Evolutionary conservation across 768 basidiomycete genomes (phyloP), one percentile per base, ranked within the genome.

Genomic region (Boletus pseudopeckii): DNA sequence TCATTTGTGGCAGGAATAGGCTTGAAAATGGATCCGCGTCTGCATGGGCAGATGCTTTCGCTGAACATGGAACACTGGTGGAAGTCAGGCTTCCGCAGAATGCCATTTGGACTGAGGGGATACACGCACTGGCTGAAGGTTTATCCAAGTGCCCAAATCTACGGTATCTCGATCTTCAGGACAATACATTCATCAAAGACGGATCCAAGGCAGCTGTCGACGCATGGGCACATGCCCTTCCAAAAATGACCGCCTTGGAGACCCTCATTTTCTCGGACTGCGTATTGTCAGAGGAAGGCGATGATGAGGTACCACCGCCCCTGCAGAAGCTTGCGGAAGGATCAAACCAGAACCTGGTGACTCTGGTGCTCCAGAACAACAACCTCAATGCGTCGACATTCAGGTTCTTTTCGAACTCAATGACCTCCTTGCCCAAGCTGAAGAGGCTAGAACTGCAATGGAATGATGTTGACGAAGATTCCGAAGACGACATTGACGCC

Each of bases 21-120:
- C 77, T 98, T 36, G 93, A 98, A 75, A 85, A 94, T 61, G 94
- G 92, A 42, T 88, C 87, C 3, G 91, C 96, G 8, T 56, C 74
- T 0, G 79, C 80, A 7, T 98, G 92, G 89, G 92, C 91, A 1
- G 81, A 84, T 37, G 95, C 96, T 5, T 96, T 96, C 65, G 83
- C 84, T 1, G 89, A 83, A 36, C 93, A 97, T 65, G 85, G 82
- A 7, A 84, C 83, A 7, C 80, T 99, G 32, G 76, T 76, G 48
- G 92, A 97, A 59, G 87, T 98, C 30, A 81, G 90, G 53, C 87
- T 98, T 85, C 90, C 91, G n/a, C 95, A 98, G 77, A 98, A 99
- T 65, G 97, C 96, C 5, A 98, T 99, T 62, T 80, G 93, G 58
- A 91, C 91, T 85, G 86, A 87, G 53, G 97, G 97, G 5, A 88